Evolutionary conservation across 2,329 filamentous ascomycete genomes (phyloP).

Genomic region (Venturia aucupariae): DNA sequence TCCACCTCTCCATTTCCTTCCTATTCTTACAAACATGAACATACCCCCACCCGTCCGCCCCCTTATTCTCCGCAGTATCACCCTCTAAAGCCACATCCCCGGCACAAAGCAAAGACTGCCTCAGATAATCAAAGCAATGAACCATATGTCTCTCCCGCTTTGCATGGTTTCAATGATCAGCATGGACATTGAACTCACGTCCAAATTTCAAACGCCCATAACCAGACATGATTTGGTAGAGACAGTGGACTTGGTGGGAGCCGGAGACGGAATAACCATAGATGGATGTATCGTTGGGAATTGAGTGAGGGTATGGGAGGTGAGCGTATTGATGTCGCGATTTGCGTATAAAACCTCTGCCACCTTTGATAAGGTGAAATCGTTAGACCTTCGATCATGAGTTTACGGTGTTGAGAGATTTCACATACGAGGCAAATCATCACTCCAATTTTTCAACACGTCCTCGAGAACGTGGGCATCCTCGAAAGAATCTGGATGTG

Average conservation of each 20-base stretch:
- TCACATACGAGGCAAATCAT: too few species aligned
- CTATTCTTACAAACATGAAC: slow-evolving; percentile 12
- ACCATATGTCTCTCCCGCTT: slow-evolving; percentile 2
- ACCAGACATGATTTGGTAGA: slow-evolving; percentile 4
- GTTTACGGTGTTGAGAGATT: neutral
- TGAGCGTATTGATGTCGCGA: too few species aligned
- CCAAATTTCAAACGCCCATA: neutral
- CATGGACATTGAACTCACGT: neutral
- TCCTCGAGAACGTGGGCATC: too few species aligned
- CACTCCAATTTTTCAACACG: too few species aligned
- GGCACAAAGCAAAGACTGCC: slow-evolving; percentile 9
- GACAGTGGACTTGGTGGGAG: slow-evolving; percentile 12
- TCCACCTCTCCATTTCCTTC: neutral
- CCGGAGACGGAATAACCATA: slow-evolving; percentile 3
- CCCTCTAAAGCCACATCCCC: slow-evolving; percentile 12
- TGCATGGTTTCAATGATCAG: neutral
- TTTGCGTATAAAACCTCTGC: too few species aligned
- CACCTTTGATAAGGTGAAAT: too few species aligned
- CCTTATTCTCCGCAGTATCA: neutral
- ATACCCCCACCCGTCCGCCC: slow-evolving; percentile 12
- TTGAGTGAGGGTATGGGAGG: neutral
- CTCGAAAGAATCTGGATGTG: too few species aligned
- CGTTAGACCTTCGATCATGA: too few species aligned
- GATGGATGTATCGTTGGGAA: neutral
- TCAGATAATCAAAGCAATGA: slow-evolving; percentile 14